Evolutionary conservation across 1,139 yeast genomes (phyloP).

Genomic region (Citeromyces hawaiiensis): DNA sequence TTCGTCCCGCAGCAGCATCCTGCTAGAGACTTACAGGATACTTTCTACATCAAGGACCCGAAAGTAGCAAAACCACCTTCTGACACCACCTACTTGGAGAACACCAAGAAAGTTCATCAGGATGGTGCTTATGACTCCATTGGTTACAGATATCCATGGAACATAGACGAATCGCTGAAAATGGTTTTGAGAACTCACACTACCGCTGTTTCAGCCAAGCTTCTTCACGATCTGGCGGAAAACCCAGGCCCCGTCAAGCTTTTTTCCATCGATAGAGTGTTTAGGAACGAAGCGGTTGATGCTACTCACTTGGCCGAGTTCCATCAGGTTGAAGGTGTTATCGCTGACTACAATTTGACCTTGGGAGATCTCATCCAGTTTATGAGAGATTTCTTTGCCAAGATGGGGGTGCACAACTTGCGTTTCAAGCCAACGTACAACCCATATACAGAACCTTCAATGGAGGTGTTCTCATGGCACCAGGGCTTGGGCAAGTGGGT

Average conservation of each 20-base stretch:
- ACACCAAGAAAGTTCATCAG: conserved; percentile 76
- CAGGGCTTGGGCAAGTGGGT: conserved; percentile 94
- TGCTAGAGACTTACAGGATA: conserved; percentile 97
- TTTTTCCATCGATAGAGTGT: conserved; percentile 95
- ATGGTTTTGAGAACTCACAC: conserved; percentile 96
- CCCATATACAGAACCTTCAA: conserved; percentile 97
- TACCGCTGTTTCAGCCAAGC: conserved; percentile 82
- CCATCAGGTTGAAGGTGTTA: conserved; percentile 98
- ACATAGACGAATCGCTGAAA: conserved; percentile 74
- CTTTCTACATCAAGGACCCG: conserved; percentile 94
- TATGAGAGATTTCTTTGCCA: conserved; percentile 93
- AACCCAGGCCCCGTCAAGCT: conserved; percentile 87
- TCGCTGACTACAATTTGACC: conserved; percentile 92
- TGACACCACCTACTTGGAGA: conserved; percentile 66
- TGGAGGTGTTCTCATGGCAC: conserved; percentile 97
- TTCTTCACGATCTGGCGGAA: conserved; percentile 77
- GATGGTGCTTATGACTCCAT: conserved; percentile 87
- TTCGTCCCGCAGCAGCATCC: conserved; percentile 99
- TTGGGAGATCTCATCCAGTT: conserved; percentile 95
- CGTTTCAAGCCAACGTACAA: conserved; percentile 98
- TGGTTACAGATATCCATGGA: conserved; percentile 98
- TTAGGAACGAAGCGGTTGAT: conserved; percentile 99
- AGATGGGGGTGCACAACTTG: conserved; percentile 92
- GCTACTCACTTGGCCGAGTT: conserved; percentile 99
- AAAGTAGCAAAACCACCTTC: conserved; percentile 64